These are phyloP conservation scores for Boletus insuetus DNA, from an alignment of 768 basidiomycete species.

Conservation along the genomic window DNA sequence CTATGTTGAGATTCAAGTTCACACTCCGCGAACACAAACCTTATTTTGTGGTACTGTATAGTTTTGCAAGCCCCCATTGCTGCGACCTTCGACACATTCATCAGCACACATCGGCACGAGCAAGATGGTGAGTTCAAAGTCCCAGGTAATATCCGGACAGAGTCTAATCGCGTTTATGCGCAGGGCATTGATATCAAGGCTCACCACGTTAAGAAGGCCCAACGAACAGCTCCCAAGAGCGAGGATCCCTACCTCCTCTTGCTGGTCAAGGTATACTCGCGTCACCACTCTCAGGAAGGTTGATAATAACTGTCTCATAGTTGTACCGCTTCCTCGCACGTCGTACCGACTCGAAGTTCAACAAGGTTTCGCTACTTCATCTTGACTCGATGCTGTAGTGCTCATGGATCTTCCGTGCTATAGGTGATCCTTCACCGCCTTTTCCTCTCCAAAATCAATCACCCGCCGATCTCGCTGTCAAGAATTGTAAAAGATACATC, in stretches of 20 bases:
- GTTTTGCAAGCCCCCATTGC: constrained; percentile 58
- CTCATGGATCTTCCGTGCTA: constrained; percentile 20
- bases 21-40: constrained; percentile 33
- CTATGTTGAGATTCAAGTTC: constrained; percentile 26
- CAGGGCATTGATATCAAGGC: constrained; percentile 94
- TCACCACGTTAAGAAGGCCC: constrained; percentile 99
- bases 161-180: constrained; percentile 10
- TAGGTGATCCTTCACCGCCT: constrained; percentile 93
- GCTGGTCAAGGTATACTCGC: constrained; percentile 82
- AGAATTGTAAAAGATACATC: constrained; percentile 83
- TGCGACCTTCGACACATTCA: constrained; percentile 39
- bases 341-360: constrained; percentile 93
- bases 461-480: constrained; percentile 93
- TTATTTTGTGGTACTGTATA: constrained; percentile 51
- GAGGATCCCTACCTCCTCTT: constrained; percentile 99
- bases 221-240: constrained; percentile 92
- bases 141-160: constrained; percentile 23
- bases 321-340: constrained; percentile 99
- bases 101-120: constrained; percentile 56
- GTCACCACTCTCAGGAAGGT: constrained; percentile 2
- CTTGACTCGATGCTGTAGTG: neutral
- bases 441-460: constrained; percentile 97
- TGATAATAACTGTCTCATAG: constrained; percentile 40
- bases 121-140: constrained; percentile 79
- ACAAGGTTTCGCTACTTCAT: constrained; percentile 62